Conservation (phyloP, 129 eudicot genomes). For the Mikania micrantha region DNA sequence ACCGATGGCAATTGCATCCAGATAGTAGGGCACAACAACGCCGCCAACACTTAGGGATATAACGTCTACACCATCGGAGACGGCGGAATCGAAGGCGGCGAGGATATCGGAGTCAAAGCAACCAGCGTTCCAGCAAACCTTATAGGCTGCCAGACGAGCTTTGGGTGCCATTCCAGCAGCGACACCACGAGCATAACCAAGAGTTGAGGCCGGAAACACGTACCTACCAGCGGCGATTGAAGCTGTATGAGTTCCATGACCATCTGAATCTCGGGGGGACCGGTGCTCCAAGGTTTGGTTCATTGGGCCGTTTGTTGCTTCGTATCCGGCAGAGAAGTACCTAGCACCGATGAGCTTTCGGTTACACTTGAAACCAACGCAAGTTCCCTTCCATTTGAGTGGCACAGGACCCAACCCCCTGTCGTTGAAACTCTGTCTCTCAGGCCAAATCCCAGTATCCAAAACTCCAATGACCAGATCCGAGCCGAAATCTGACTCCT, state of each 20-base stretch:
- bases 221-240: conserved; percentile 92
- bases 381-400: conserved; percentile 63
- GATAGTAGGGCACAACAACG: conserved; percentile 76
- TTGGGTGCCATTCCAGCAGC: conserved; percentile 98
- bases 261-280: conserved; percentile 81
- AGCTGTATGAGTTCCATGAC: conserved; percentile 97
- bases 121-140: conserved; percentile 84
- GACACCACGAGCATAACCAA: conserved; percentile 83
- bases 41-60: conserved; percentile 79
- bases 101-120: conserved; percentile 92
- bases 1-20: conserved; percentile 83
- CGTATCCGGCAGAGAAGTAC: conserved; percentile 62
- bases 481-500: conserved; percentile 84
- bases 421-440: conserved; percentile 72
- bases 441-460: conserved; percentile 96
- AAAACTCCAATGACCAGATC: conserved; percentile 84
- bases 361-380: conserved; percentile 49
- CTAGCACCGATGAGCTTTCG: conserved; percentile 77
- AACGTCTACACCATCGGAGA: conserved; percentile 83
- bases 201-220: conserved; percentile 74
- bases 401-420: conserved; percentile 61
- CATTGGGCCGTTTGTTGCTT: conserved; percentile 70
- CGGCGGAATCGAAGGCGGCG: conserved; percentile 87
- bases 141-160: conserved; percentile 85
- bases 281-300: conserved; percentile 63